Conservation (phyloP, 192 early-diverging fungal species). For the Coemansia sp. region DNA sequence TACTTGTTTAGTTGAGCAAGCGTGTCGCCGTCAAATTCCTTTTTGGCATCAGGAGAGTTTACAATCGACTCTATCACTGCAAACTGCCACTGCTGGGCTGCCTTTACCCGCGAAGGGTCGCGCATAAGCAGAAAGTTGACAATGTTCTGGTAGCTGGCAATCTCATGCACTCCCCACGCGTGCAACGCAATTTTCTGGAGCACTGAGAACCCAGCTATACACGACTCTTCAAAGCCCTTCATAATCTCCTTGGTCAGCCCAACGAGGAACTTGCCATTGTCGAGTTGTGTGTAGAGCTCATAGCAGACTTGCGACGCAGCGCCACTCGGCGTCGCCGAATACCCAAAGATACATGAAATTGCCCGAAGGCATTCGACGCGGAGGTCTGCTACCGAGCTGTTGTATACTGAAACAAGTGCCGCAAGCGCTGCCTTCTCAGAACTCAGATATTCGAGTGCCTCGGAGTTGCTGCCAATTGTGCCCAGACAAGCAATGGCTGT, state of each 20-base stretch:
- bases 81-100: conserved; percentile 53
- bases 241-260: conserved; percentile 47
- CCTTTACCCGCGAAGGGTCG: conserved; percentile 35
- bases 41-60: conserved; percentile 22
- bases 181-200: conserved; percentile 44
- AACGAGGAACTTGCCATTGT: conserved; percentile 33
- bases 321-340: conserved; percentile 20
- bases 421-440: conserved; percentile 34
- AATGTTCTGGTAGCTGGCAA: conserved; percentile 41
- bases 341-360: conserved; percentile 48
- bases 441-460: conserved; percentile 35
- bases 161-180: conserved; percentile 50
- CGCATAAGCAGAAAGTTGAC: conserved; percentile 45
- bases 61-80: conserved; percentile 35
- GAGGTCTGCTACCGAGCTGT: conserved; percentile 21
- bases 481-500: conserved; percentile 44
- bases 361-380: conserved; percentile 42
- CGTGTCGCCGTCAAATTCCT: conserved; percentile 33
- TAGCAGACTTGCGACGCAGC: conserved; percentile 41
- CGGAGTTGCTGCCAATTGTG: conserved; percentile 40
- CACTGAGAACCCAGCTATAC: conserved; percentile 39
- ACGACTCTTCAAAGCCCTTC: conserved; percentile 54
- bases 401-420: conserved; percentile 38
- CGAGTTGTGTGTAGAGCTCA: conserved; percentile 42
- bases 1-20: conserved; percentile 27